phyloP scores from a whole-genome alignment of 192 early-diverging fungal species.

The Coemansia sp. region DNA sequence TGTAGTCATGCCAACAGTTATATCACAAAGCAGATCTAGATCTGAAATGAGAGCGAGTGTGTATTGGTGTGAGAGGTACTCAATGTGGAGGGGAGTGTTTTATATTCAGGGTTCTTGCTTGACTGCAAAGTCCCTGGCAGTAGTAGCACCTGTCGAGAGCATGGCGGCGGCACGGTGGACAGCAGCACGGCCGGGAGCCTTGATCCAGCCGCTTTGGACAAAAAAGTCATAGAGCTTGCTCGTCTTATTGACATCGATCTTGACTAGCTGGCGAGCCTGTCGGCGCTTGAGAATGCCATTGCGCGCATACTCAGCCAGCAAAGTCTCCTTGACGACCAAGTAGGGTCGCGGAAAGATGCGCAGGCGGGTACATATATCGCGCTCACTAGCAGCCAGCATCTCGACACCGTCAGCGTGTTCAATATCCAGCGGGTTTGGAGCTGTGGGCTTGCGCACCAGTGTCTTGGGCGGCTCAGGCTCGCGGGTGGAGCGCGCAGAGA shows the following conservation, averaged over 20 bases:
- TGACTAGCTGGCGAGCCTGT: conserved; percentile 82
- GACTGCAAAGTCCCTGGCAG: conserved; percentile 13
- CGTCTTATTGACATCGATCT: conserved; percentile 93
- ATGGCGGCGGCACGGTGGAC: conserved; percentile 9
- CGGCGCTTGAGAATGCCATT: conserved; percentile 72
- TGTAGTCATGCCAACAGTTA: conserved; percentile 6
- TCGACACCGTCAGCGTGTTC: conserved; percentile 84
- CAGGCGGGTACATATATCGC: conserved; percentile 77
- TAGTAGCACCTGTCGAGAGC: conserved; percentile 3
- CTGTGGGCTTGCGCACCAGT: conserved; percentile 20
- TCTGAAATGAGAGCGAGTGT: background rate
- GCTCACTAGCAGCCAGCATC: conserved; percentile 78
- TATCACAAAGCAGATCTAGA: background rate
- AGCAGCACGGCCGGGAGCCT: conserved; percentile 37
- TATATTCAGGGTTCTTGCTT: conserved; percentile 8
- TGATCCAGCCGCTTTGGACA: conserved; percentile 91
- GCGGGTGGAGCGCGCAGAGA: conserved; percentile 19
- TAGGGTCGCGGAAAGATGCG: conserved; percentile 90
- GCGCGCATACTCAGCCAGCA: conserved; percentile 83
- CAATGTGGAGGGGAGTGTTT: background rate
- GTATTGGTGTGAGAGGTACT: background rate
- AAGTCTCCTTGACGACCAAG: conserved; percentile 88
- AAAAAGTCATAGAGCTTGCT: conserved; percentile 92
- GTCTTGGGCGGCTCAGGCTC: conserved; percentile 19
- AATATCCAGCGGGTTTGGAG: conserved; percentile 69